A percentile compares a stretch with the other conserved stretches of the same genome.
Conservation (phyloP, 306 rosid genomes). For the Cucumis cinereus region DNA sequence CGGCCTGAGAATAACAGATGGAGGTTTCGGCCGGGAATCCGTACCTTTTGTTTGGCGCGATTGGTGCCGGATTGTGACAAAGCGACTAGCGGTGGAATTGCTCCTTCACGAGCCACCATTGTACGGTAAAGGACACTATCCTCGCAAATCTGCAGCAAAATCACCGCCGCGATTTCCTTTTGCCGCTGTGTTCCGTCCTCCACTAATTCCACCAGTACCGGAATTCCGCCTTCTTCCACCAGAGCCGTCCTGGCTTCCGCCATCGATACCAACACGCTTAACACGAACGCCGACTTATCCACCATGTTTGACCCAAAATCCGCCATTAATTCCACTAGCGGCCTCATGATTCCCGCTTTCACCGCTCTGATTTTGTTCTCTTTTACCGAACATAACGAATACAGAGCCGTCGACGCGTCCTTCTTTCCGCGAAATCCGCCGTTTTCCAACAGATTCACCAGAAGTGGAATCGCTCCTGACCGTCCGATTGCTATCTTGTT, state of each 20-base stretch:
- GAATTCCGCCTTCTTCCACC: conserved; percentile 86
- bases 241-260: conserved; percentile 61
- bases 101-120: conserved; percentile 93
- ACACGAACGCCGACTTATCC: conserved; percentile 77
- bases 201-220: conserved; percentile 76
- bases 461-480: conserved; percentile 73
- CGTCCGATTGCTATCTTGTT: conserved; percentile 68
- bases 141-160: conserved; percentile 67
- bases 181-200: conserved; percentile 86
- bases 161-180: conserved; percentile 73
- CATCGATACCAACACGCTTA: conserved; percentile 60
- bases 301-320: conserved; percentile 88
- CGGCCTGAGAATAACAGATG: neutral
- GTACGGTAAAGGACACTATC: conserved; percentile 44
- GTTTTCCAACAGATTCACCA: conserved; percentile 57
- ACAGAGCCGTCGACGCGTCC: conserved; percentile 91
- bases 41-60: conserved; percentile 96
- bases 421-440: conserved; percentile 72
- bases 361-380: conserved; percentile 83
- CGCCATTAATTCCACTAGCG: conserved; percentile 78
- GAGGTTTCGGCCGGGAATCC: conserved; percentile 1
- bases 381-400: conserved; percentile 57
- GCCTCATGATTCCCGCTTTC: conserved; percentile 77
- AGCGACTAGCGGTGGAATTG: conserved; percentile 89
- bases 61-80: conserved; percentile 82